A percentile compares a stretch with the other conserved stretches of the same genome.
Conservation (phyloP, 164 flowering plant species). For the Stephania yunnanensis region DNA sequence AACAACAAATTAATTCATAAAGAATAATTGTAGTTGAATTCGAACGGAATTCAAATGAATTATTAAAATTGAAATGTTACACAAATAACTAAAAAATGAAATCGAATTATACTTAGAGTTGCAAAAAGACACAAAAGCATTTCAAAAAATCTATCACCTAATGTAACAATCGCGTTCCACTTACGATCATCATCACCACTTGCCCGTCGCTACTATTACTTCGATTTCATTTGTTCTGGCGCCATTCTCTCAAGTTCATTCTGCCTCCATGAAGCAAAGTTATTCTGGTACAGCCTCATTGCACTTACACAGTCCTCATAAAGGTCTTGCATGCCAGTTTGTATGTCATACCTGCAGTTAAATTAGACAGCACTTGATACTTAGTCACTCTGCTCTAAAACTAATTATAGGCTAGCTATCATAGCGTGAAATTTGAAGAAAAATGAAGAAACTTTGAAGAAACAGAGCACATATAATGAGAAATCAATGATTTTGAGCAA, state of each 20-base stretch:
- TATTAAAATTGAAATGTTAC: too few species aligned
- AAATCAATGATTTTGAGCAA: too few species aligned
- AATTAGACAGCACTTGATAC: background rate
- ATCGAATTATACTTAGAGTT: too few species aligned
- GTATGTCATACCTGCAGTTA: conserved; percentile 66
- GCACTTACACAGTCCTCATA: conserved; percentile 82
- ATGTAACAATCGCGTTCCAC: too few species aligned
- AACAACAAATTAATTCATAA: too few species aligned
- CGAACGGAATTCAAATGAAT: too few species aligned
- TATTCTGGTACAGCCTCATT: conserved; percentile 76
- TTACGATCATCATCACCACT: too few species aligned
- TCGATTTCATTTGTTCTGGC: conserved; percentile 42
- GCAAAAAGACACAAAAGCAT: too few species aligned
- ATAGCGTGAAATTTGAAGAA: background rate
- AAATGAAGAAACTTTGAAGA: background rate
- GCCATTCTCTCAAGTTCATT: conserved; percentile 75
- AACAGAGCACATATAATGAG: background rate
- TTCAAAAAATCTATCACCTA: too few species aligned
- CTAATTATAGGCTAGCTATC: background rate
- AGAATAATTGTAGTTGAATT: too few species aligned
- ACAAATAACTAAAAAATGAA: too few species aligned
- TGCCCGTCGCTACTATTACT: too few species aligned
- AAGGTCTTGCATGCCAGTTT: conserved; percentile 75
- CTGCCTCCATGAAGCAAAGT: conserved; percentile 59
- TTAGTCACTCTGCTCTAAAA: background rate